Base-by-base conservation (phyloP, 371 early-diverging fungal genomes). In the Umbelopsis sp. region DNA sequence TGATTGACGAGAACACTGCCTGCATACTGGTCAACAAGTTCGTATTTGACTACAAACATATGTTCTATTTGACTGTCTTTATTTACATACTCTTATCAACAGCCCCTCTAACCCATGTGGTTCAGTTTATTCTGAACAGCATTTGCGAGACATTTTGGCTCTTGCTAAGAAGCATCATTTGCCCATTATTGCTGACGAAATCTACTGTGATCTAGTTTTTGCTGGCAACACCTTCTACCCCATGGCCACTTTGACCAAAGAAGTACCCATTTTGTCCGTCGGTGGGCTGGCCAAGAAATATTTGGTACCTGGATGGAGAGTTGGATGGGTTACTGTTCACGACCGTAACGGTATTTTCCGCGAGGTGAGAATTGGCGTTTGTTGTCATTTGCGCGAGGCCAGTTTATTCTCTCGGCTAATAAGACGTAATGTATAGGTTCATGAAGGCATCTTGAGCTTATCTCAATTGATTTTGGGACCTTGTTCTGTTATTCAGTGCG, bases 231-330 rank as follows among this genome's bases (percentile, higher is more conserved):
- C 75, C 14, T 94, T 93, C 72, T 84, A 80, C 57, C 87, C 93
- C 12, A 80, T 92, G 67, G 94, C 95, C 12, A 78, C 89, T 3
- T 76, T 96, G 63, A 91, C 94, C 10, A 78, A 76, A 29, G 89
- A 88, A 3, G 94, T 97, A 3, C 97, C 97, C 10, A 82, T 97
- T 41, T 78, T 97, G 50, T 80, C 93, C 1, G 90, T 92, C 4
- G 92, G 96, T 71, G 97, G 97, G 14, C 77, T 97, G 38, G 96
- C 97, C 51, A 97, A 97, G 83, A 90, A 91, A 74, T 96, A 88
- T 86, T 83, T 96, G 12, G 93, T 96, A 1, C 97, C 97, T 46
- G 97, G 97, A 8, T 96, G 96, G 96, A 84, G 97, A 69, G 74
- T 95, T 16, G 95, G 95, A 22, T 96, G 97, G 97, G 85, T 96